phyloP scores from a whole-genome alignment of 345 rosid species.

The Corchorus capsularis region DNA sequence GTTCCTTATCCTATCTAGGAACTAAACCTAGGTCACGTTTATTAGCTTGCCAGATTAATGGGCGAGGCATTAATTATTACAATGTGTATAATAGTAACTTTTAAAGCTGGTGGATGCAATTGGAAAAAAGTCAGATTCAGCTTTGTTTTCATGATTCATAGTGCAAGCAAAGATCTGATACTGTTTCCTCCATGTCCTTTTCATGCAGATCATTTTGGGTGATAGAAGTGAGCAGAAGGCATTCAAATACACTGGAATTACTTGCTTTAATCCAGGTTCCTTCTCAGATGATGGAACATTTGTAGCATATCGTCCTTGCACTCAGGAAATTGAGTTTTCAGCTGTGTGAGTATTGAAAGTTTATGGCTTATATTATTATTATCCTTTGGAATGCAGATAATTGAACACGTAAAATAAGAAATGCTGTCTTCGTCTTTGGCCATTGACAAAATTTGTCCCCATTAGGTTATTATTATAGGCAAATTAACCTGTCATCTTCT shows the following conservation, averaged over 20 bases:
- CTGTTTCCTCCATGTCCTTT: constrained; percentile 3
- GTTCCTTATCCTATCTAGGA: not conserved
- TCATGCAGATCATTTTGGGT: no score
- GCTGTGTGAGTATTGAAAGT: constrained; percentile 44
- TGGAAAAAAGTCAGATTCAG: not conserved
- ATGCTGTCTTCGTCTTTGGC: not conserved
- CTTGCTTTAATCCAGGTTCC: constrained; percentile 93
- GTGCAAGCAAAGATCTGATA: not conserved
- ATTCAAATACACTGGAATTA: constrained; percentile 63
- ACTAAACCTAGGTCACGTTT: not conserved
- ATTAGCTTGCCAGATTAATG: not conserved
- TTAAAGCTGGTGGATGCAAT: not conserved
- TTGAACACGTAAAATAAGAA: not conserved
- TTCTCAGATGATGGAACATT: constrained; percentile 74
- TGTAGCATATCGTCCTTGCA: constrained; percentile 77
- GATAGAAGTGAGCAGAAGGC: no score
- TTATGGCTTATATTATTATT: not conserved
- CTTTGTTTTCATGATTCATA: not conserved
- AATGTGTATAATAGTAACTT: not conserved
- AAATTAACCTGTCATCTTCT: not conserved
- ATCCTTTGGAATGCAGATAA: not conserved
- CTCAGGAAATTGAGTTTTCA: constrained; percentile 85
- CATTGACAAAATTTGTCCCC: not conserved
- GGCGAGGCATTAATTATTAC: not conserved
- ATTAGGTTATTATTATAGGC: not conserved